Conservation (phyloP, 129 eudicot genomes). For the Artemisia argyi region DNA sequence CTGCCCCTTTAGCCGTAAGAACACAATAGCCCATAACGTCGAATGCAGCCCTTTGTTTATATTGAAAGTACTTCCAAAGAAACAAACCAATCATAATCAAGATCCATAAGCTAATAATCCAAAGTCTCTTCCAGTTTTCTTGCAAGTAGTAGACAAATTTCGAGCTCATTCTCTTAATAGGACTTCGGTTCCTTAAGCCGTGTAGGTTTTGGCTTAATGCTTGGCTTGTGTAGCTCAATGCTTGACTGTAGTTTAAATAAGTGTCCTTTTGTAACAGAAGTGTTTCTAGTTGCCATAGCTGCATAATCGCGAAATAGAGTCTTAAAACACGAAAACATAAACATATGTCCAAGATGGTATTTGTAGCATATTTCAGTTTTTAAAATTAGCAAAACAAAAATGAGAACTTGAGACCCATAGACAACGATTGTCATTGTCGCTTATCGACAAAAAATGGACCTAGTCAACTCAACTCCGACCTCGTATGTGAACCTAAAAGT, state of each 20-base stretch:
- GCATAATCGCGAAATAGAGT: slow-evolving; percentile 28
- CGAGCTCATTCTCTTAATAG: slow-evolving; percentile 59
- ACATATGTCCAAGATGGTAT: too few species aligned
- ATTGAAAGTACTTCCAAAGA: slow-evolving; percentile 81
- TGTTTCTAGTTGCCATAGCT: slow-evolving; percentile 99
- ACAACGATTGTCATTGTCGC: too few species aligned
- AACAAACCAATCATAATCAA: slow-evolving; percentile 77
- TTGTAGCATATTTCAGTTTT: too few species aligned
- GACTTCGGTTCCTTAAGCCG: slow-evolving; percentile 64
- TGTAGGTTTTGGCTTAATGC: slow-evolving; percentile 92
- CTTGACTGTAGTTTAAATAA: slow-evolving; percentile 94
- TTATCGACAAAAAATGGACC: too few species aligned
- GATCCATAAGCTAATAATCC: slow-evolving; percentile 80
- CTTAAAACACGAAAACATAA: too few species aligned
- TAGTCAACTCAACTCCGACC: too few species aligned
- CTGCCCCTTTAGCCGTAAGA: slow-evolving; percentile 94
- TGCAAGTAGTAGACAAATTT: slow-evolving; percentile 60
- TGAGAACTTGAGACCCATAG: too few species aligned
- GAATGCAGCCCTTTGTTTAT: slow-evolving; percentile 72
- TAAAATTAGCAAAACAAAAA: too few species aligned
- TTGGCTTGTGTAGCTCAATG: slow-evolving; percentile 98
- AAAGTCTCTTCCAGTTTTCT: slow-evolving; percentile 89
- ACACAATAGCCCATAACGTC: slow-evolving; percentile 94
- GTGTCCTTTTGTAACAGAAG: slow-evolving; percentile 93
- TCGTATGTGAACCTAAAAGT: too few species aligned